These are phyloP conservation scores for Salix exigua DNA, from an alignment of 345 rosid species.

Conservation along the genomic window DNA sequence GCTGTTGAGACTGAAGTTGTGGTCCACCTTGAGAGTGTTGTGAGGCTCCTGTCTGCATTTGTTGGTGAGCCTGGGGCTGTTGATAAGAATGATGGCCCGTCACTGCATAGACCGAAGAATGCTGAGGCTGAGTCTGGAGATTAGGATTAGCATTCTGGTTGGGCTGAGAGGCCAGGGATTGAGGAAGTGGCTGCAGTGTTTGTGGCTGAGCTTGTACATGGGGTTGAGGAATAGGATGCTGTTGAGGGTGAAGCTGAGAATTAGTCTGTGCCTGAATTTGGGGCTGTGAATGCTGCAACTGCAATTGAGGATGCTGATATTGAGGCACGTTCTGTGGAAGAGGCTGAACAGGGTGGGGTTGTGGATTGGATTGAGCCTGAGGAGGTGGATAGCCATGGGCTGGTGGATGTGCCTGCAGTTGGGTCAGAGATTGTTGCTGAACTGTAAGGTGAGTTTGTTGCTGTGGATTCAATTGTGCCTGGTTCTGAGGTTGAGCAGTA, in stretches of 20 bases:
- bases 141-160: constrained; percentile 33
- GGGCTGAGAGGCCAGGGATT: constrained; percentile 21
- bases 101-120: constrained; percentile 39
- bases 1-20: constrained; percentile 34
- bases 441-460: constrained; percentile 24
- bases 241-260: constrained; percentile 22
- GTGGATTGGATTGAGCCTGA: constrained; percentile 29
- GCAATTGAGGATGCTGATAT: constrained; percentile 41
- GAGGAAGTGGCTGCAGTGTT: constrained; percentile 20
- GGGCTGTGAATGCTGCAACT: constrained; percentile 33
- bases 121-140: constrained; percentile 36
- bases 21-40: constrained; percentile 39
- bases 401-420: constrained; percentile 26
- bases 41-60: constrained; percentile 34
- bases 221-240: constrained; percentile 10
- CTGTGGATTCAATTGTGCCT: constrained; percentile 29
- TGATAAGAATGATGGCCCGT: constrained; percentile 53
- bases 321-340: constrained; percentile 32
- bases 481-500: constrained; percentile 40
- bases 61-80: constrained; percentile 43
- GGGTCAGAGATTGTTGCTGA: constrained; percentile 29
- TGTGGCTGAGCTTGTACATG: constrained; percentile 33
- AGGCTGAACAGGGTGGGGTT: constrained; percentile 27
- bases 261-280: constrained; percentile 12
- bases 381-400: constrained; percentile 17